A percentile compares a stretch with the other conserved stretches of the same genome.
These are phyloP conservation scores for Westerdykella sp. DNA, from an alignment of 2,329 filamentous ascomycete genomes.

Conservation along the genomic window DNA sequence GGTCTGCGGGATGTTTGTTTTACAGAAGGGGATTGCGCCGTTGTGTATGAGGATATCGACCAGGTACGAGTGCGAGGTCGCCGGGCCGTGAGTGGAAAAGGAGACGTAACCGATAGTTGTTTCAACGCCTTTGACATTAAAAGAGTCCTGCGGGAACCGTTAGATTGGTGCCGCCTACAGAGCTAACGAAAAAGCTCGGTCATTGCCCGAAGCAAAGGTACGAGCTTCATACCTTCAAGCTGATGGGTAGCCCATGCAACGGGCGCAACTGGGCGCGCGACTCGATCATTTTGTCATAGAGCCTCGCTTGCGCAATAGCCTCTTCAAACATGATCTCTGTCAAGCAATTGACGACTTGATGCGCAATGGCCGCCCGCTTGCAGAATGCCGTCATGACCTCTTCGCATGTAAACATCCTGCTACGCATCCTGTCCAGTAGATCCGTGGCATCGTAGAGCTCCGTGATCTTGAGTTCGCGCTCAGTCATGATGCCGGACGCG, in stretches of 20 bases:
- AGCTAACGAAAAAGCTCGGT: too few relatives aligned
- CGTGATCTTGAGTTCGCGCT: slow-evolving; percentile 30
- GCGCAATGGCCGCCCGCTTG: slow-evolving; percentile 49
- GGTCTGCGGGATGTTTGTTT: slow-evolving; percentile 49
- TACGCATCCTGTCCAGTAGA: slow-evolving; percentile 22
- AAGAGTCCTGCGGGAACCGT: slow-evolving; percentile 44
- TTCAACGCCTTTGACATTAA: slow-evolving; percentile 53
- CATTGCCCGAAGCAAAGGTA: too few relatives aligned
- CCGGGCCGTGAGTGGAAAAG: slow-evolving; percentile 29
- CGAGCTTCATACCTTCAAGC: slow-evolving; percentile 41
- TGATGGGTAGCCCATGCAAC: slow-evolving; percentile 51
- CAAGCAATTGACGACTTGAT: slow-evolving; percentile 50
- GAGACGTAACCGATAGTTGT: slow-evolving; percentile 54
- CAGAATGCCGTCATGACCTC: slow-evolving; percentile 51
- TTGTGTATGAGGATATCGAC: slow-evolving; percentile 33
- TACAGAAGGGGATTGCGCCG: slow-evolving; percentile 49
- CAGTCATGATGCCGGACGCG: slow-evolving; percentile 26
- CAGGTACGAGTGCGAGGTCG: slow-evolving; percentile 29
- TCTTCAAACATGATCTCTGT: slow-evolving; percentile 42
- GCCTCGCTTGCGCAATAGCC: slow-evolving; percentile 34
- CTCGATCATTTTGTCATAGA: slow-evolving; percentile 35
- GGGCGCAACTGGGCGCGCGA: slow-evolving; percentile 42
- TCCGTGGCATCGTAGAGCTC: slow-evolving; percentile 31
- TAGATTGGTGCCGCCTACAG: neutral
- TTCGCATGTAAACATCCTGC: slow-evolving; percentile 18